Percentiles rank a stretch among this genome's conserved stretches.
phyloP scores from a whole-genome alignment of 164 flowering plant species.

The Piper betle region DNA sequence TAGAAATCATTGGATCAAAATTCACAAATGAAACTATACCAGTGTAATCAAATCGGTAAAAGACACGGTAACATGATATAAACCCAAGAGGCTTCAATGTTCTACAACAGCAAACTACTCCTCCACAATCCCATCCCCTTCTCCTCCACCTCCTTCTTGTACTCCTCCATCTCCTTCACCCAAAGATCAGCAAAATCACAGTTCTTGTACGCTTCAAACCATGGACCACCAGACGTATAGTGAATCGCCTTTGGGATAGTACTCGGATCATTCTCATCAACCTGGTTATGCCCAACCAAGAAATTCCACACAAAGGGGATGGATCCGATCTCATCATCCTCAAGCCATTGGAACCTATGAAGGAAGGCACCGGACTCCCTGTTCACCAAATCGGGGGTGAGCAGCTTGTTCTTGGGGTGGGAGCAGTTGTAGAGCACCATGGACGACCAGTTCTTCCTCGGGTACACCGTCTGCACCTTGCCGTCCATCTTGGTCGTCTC shows the following conservation, averaged over 20 bases:
- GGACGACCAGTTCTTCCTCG: slow-evolving; percentile 93
- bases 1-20: too few relatives aligned
- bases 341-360: slow-evolving; percentile 91
- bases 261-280: slow-evolving; percentile 41
- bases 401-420: slow-evolving; percentile 60
- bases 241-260: slow-evolving; percentile 77
- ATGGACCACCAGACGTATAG: slow-evolving; percentile 90
- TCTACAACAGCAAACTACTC: slow-evolving; percentile 4
- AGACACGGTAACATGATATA: too few relatives aligned
- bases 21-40: too few relatives aligned
- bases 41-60: too few relatives aligned
- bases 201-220: slow-evolving; percentile 87
- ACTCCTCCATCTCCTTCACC: too few relatives aligned
- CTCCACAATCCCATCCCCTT: slow-evolving; percentile 6
- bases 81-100: not conserved
- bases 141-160: slow-evolving; percentile 54
- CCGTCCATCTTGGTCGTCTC: slow-evolving; percentile 97
- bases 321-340: slow-evolving; percentile 77
- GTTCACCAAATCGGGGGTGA: slow-evolving; percentile 76
- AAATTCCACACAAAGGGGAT: slow-evolving; percentile 91
- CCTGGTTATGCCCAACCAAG: slow-evolving; percentile 84
- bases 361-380: slow-evolving; percentile 70
- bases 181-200: slow-evolving; percentile 86
- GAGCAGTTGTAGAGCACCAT: slow-evolving; percentile 94
- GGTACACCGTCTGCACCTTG: slow-evolving; percentile 77